Evolutionary conservation across 2,329 filamentous ascomycete species (phyloP).

Genomic region (Neonectria magnoliae): DNA sequence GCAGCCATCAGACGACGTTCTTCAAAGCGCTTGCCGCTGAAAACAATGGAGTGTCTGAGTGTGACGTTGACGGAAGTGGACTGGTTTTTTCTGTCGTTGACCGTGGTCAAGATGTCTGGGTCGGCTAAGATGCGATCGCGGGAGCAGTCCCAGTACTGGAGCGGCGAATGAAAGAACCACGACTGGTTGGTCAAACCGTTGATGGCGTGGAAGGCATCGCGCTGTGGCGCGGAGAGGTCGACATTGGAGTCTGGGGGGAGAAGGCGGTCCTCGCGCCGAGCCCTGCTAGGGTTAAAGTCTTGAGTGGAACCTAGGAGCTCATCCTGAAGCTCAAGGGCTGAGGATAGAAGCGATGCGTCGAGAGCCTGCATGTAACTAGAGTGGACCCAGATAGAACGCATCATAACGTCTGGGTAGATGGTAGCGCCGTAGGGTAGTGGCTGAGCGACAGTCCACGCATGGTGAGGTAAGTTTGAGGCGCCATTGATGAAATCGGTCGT

Average conservation of each 20-base stretch:
- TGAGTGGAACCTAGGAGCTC: slow-evolving; percentile 70
- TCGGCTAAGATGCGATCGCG: slow-evolving; percentile 67
- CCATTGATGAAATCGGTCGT: slow-evolving; percentile 77
- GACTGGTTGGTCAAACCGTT: slow-evolving; percentile 70
- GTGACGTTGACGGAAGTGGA: slow-evolving; percentile 78
- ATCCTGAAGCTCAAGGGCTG: slow-evolving; percentile 76
- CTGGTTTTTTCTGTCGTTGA: slow-evolving; percentile 71
- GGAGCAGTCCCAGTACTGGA: slow-evolving; percentile 84
- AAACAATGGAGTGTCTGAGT: slow-evolving; percentile 80
- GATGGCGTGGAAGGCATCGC: slow-evolving; percentile 66
- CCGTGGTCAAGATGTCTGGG: slow-evolving; percentile 71
- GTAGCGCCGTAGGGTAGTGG: slow-evolving; percentile 64
- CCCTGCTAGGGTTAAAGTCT: slow-evolving; percentile 62
- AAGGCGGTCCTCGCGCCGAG: slow-evolving; percentile 41
- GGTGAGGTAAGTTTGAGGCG: slow-evolving; percentile 76
- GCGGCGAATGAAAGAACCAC: slow-evolving; percentile 84
- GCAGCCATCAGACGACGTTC: slow-evolving; percentile 74
- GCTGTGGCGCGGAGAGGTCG: slow-evolving; percentile 55
- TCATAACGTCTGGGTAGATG: slow-evolving; percentile 74
- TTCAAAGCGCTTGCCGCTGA: slow-evolving; percentile 82
- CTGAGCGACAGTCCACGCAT: slow-evolving; percentile 83
- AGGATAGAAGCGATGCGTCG: slow-evolving; percentile 69
- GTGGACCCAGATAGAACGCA: slow-evolving; percentile 85
- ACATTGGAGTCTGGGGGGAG: slow-evolving; percentile 41
- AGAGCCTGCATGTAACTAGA: slow-evolving; percentile 83